Conservation (phyloP, 179 eudicot species). For the Pouteria campechiana region DNA sequence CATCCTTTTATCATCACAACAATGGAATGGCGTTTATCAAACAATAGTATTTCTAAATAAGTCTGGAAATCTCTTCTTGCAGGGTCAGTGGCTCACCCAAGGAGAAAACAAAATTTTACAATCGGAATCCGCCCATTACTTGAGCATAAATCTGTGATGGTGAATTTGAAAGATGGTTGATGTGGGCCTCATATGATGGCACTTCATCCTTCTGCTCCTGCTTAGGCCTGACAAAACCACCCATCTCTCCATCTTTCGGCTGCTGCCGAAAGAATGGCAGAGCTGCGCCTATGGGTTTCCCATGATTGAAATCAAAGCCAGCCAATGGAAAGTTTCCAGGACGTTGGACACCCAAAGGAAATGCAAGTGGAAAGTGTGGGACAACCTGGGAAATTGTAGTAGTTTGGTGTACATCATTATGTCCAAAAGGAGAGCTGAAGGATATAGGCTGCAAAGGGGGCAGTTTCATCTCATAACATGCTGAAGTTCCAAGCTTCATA, state of each 20-base stretch:
- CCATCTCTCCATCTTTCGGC: conserved; percentile 15
- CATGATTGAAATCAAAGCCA: conserved; percentile 10
- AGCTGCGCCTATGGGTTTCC: conserved; percentile 9
- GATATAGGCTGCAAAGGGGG: conserved; percentile 21
- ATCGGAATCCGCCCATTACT: too few relatives aligned
- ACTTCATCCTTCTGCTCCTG: conserved; percentile 38
- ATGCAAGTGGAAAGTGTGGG: conserved; percentile 22
- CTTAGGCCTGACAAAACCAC: conserved; percentile 31
- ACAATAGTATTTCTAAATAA: too few relatives aligned
- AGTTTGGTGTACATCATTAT: conserved; percentile 10
- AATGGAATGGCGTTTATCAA: too few relatives aligned
- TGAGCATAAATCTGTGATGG: too few relatives aligned
- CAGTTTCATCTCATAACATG: conserved; percentile 27
- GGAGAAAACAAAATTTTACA: too few relatives aligned
- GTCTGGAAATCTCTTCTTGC: too few relatives aligned
- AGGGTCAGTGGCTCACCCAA: too few relatives aligned
- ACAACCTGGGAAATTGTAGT: conserved; percentile 9
- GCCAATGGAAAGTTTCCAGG: conserved; percentile 10
- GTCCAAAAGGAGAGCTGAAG: conserved; percentile 14
- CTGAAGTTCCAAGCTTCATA: conserved; percentile 21
- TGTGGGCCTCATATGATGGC: too few relatives aligned
- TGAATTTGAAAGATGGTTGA: too few relatives aligned
- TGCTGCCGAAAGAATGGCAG: conserved; percentile 28
- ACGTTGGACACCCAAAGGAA: conserved; percentile 16
- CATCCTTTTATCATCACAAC: too few relatives aligned